These are phyloP conservation scores for Termitomyces titanicus DNA, from an alignment of 768 basidiomycete genomes.

Conservation along the genomic window DNA sequence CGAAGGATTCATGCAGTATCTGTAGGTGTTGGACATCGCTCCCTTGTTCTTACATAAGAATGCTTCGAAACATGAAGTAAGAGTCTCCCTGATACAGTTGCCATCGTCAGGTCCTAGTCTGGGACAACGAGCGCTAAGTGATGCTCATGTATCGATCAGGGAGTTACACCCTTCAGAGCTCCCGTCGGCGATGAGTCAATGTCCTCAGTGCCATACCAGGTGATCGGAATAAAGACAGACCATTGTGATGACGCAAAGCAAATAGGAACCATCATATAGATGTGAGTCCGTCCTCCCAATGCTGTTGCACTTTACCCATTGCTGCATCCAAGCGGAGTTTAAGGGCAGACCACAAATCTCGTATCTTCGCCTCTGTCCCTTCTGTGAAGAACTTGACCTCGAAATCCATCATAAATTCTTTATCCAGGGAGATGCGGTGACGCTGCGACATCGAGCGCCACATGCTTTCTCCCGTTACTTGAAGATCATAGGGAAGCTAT, in stretches of 20 bases:
- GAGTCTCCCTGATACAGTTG: background rate
- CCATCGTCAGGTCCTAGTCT: background rate
- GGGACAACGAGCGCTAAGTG: background rate
- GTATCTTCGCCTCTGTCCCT: constrained; percentile 1
- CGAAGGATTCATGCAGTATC: too few relatives aligned
- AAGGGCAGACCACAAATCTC: constrained; percentile 4
- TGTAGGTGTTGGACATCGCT: too few relatives aligned
- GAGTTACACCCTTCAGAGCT: background rate
- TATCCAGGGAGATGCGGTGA: constrained; percentile 1
- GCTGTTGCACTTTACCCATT: constrained; percentile 5
- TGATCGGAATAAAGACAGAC: too few relatives aligned
- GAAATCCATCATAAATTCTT: constrained; percentile 3
- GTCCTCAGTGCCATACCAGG: too few relatives aligned
- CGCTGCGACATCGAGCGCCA: constrained; percentile 7
- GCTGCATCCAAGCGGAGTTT: constrained; percentile 2
- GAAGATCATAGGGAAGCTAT: constrained; percentile 5
- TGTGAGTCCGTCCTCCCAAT: constrained; percentile 1
- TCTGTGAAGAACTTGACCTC: constrained; percentile 6
- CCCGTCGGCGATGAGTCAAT: too few relatives aligned
- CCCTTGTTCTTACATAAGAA: too few relatives aligned
- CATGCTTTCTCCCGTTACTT: constrained; percentile 4
- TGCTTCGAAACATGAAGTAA: background rate
- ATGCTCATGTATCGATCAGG: too few relatives aligned
- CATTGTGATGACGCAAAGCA: too few relatives aligned
- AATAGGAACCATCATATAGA: background rate